These are phyloP conservation scores for Isatis lusitanica DNA, from an alignment of 441 rosid genomes.

Conservation along the genomic window DNA sequence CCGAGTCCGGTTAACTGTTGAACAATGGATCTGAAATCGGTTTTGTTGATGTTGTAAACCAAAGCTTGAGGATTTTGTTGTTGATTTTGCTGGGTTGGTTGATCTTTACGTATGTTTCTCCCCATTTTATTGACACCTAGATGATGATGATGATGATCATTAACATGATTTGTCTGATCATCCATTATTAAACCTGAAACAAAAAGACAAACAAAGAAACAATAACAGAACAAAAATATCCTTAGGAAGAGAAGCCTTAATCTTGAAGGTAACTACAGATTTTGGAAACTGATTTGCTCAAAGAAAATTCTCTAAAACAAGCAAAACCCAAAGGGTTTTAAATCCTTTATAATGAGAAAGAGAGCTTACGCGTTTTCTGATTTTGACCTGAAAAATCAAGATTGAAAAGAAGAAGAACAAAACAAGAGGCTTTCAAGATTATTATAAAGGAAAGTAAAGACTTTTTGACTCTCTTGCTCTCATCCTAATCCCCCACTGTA, in stretches of 20 bases:
- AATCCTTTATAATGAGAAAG: conserved; percentile 2
- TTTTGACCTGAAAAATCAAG: conserved; percentile 24
- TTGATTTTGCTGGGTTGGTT: conserved; percentile 72
- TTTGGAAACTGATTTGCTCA: not conserved
- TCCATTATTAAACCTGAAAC: conserved; percentile 52
- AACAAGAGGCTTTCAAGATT: conserved; percentile 17
- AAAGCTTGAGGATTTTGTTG: conserved; percentile 80
- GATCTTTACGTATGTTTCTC: conserved; percentile 82
- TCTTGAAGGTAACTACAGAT: not conserved
- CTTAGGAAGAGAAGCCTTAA: not conserved
- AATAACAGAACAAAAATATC: not conserved
- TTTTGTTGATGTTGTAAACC: conserved; percentile 94
- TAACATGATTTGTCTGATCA: conserved; percentile 63
- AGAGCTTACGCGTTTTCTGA: conserved; percentile 32
- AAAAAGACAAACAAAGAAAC: conserved; percentile 3
- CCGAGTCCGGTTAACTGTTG: conserved; percentile 91
- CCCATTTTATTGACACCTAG: conserved; percentile 84
- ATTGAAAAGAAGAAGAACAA: conserved; percentile 1
- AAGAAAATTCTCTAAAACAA: not conserved
- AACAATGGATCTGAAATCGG: conserved; percentile 79
- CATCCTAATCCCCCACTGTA: not conserved
- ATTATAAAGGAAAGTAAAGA: conserved; percentile 13
- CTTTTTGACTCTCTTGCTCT: conserved; percentile 24
- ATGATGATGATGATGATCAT: conserved; percentile 53
- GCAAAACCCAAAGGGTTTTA: not conserved